A percentile compares a stretch with the other conserved stretches of the same genome.
Evolutionary conservation across 2,329 filamentous ascomycete genomes (phyloP).

Genomic region (Whalleya microplaca): DNA sequence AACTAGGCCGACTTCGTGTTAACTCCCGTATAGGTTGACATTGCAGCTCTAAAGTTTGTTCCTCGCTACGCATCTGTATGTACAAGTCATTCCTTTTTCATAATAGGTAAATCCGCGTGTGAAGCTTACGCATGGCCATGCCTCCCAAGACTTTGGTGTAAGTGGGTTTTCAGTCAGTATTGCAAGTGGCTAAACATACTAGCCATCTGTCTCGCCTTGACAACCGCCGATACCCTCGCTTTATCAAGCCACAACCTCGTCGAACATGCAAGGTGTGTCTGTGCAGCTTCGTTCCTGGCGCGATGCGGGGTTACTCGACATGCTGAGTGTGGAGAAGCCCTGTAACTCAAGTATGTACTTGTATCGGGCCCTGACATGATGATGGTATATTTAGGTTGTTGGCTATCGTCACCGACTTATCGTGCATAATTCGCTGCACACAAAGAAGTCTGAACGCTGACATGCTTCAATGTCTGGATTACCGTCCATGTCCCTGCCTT

Average conservation of each 20-base stretch:
- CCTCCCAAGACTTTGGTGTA: too few relatives aligned
- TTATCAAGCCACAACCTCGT: not conserved
- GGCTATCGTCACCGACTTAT: slow-evolving; percentile 6
- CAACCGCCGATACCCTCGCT: not conserved
- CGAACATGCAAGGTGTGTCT: not conserved
- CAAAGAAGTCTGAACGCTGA: not conserved
- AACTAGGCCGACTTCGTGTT: too few relatives aligned
- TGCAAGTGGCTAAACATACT: too few relatives aligned
- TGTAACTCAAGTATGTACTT: not conserved
- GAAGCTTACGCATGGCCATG: too few relatives aligned
- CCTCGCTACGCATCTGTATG: too few relatives aligned
- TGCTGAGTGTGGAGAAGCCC: slow-evolving; percentile 1
- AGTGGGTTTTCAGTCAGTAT: too few relatives aligned
- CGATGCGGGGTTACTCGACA: slow-evolving; percentile 14
- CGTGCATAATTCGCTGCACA: slow-evolving; percentile 12
- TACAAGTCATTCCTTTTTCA: too few relatives aligned
- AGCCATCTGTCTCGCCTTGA: too few relatives aligned
- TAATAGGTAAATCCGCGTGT: too few relatives aligned
- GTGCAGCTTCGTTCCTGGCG: slow-evolving; percentile 15
- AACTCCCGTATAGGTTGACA: too few relatives aligned
- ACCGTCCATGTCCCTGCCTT: not conserved
- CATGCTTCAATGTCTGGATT: not conserved
- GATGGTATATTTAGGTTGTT: slow-evolving; percentile 19
- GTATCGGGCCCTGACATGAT: slow-evolving; percentile 2
- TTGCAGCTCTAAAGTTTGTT: slow-evolving; percentile 10